A percentile compares a stretch with the other conserved stretches of the same genome.
Conservation (phyloP, 352 stramenopile genomes). For the Phytopythium ostracodes region DNA sequence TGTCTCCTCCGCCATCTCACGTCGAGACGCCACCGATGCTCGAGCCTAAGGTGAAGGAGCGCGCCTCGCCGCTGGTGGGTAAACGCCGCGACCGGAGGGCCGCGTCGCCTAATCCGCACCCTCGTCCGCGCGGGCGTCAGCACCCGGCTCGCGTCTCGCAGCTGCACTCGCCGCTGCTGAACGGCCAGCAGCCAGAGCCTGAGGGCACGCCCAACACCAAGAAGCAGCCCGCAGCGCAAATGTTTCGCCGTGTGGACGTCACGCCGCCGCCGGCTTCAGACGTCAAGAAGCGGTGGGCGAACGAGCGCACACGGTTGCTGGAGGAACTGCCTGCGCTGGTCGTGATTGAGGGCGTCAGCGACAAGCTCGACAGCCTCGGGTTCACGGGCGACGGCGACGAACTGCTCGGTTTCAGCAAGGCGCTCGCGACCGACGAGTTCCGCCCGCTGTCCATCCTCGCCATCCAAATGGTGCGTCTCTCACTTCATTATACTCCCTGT, state of each 20-base stretch:
- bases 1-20: neutral
- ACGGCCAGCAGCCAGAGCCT: neutral
- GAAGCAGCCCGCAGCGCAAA: neutral
- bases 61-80: neutral
- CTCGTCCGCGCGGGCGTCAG: neutral
- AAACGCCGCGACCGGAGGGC: neutral
- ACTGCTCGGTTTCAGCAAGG: neutral
- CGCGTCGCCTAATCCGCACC: neutral
- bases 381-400: neutral
- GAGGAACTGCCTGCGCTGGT: neutral
- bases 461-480: slow-evolving; percentile 7
- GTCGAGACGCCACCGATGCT: neutral
- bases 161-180: neutral
- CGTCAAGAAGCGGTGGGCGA: neutral
- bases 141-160: slow-evolving; percentile 4
- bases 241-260: neutral
- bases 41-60: neutral
- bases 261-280: neutral
- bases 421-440: slow-evolving; percentile 5
- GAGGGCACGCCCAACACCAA: slow-evolving; percentile 6
- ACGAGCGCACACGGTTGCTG: slow-evolving; percentile 6
- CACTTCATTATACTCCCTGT: neutral
- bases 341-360: neutral
- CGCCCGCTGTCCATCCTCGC: slow-evolving; percentile 3
- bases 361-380: neutral